phyloP scores from a whole-genome alignment of 2,329 filamentous ascomycete genomes.

The Pseudogymnoascus pannorum region DNA sequence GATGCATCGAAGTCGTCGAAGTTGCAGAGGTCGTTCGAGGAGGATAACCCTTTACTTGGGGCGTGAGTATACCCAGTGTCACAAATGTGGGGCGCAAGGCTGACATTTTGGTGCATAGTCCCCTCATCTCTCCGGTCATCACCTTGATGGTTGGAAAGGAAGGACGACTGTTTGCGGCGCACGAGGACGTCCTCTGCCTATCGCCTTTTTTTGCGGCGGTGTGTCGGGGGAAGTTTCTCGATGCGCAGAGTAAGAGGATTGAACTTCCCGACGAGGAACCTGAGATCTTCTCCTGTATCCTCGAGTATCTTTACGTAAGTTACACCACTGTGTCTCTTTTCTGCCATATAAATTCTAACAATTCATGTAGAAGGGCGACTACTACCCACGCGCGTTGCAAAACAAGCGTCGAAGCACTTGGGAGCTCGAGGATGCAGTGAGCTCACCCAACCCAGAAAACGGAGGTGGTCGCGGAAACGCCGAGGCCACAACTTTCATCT shows the following conservation, averaged over 20 bases:
- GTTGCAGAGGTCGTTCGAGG: constrained; percentile 74
- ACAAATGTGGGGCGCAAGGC: constrained; percentile 16
- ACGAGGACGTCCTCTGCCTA: constrained; percentile 83
- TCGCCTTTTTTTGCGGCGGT: constrained; percentile 76
- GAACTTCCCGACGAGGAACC: constrained; percentile 72
- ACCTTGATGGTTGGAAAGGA: constrained; percentile 79
- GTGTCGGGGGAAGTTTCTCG: constrained; percentile 65
- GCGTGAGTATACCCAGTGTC: constrained; percentile 32
- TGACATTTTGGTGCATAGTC: constrained; percentile 15
- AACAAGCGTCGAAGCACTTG: constrained; percentile 81
- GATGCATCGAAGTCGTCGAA: constrained; percentile 75
- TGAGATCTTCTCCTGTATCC: constrained; percentile 84
- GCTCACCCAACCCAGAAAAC: constrained; percentile 45
- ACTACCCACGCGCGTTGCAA: constrained; percentile 82
- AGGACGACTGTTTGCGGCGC: constrained; percentile 85
- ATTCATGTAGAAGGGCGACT: constrained; percentile 67
- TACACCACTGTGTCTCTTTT: neutral
- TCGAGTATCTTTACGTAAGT: constrained; percentile 78
- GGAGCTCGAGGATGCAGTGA: constrained; percentile 71
- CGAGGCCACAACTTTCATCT: constrained; percentile 72
- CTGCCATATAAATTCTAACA: neutral
- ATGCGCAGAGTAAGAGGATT: constrained; percentile 69
- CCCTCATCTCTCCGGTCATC: constrained; percentile 62
- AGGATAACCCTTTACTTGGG: constrained; percentile 40
- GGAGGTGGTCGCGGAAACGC: constrained; percentile 48